Percentiles rank a stretch among this genome's conserved stretches.
Evolutionary conservation across 768 basidiomycete species (phyloP).

Genomic region (Amanita rubescens): DNA sequence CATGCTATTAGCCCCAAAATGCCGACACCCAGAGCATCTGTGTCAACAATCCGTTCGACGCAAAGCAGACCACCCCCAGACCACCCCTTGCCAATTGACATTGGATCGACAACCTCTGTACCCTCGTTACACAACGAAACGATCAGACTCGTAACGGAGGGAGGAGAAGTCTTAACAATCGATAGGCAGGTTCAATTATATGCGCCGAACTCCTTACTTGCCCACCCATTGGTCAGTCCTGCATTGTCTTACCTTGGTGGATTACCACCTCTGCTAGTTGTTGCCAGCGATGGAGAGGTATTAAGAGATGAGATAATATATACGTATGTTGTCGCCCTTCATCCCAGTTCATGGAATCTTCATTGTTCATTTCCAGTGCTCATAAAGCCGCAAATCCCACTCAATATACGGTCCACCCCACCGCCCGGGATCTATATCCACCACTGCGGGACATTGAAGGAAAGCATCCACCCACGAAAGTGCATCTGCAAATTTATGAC

Average conservation of each 20-base stretch:
- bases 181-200: slow-evolving; percentile 82
- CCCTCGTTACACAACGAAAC: slow-evolving; percentile 36
- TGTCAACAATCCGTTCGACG: slow-evolving; percentile 12
- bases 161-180: slow-evolving; percentile 49
- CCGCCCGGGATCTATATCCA: slow-evolving; percentile 47
- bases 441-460: slow-evolving; percentile 46
- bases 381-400: slow-evolving; percentile 89
- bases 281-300: slow-evolving; percentile 87
- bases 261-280: slow-evolving; percentile 77
- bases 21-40: slow-evolving; percentile 8
- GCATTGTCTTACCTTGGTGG: slow-evolving; percentile 81
- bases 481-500: slow-evolving; percentile 92
- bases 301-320: slow-evolving; percentile 90
- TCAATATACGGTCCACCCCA: slow-evolving; percentile 45
- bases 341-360: not conserved
- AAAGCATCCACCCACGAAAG: slow-evolving; percentile 56
- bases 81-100: slow-evolving; percentile 30
- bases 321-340: slow-evolving; percentile 36
- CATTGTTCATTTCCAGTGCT: slow-evolving; percentile 40
- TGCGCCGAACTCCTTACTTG: slow-evolving; percentile 66
- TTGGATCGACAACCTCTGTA: slow-evolving; percentile 40
- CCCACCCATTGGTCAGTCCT: slow-evolving; percentile 81
- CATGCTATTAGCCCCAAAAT: slow-evolving; percentile 33
- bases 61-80: not conserved
- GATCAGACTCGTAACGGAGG: slow-evolving; percentile 33